Percentiles rank a stretch among this genome's conserved stretches.
phyloP scores from a whole-genome alignment of 2,329 filamentous ascomycete genomes.

The Thielaviopsis musarum region DNA sequence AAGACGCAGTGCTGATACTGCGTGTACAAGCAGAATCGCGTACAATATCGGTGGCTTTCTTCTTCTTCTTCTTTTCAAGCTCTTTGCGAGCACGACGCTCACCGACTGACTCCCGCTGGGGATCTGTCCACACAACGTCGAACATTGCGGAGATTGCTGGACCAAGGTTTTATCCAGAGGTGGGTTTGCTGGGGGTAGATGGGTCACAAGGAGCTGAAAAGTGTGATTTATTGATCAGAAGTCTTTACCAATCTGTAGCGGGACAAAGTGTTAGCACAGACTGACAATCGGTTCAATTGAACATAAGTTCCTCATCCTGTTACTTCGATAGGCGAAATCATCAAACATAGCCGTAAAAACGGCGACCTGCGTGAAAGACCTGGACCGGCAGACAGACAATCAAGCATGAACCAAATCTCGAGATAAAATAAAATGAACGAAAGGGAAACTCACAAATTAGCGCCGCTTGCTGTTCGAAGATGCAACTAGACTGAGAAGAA shows the following conservation, averaged over 20 bases:
- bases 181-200: background rate
- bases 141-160: constrained; percentile 27
- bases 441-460: no score
- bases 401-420: background rate
- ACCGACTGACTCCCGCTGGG: constrained; percentile 33
- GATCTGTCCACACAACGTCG: constrained; percentile 42
- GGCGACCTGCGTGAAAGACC: background rate
- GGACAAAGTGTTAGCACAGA: background rate
- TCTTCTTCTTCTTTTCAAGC: constrained; percentile 19
- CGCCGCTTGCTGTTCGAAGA: no score
- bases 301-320: background rate
- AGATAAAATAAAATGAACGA: background rate
- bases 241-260: background rate
- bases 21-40: constrained; percentile 25
- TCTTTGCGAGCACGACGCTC: constrained; percentile 35
- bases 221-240: background rate
- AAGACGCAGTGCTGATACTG: constrained; percentile 24
- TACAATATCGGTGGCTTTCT: constrained; percentile 16
- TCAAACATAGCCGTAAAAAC: background rate
- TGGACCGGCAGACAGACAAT: no score
- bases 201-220: no score
- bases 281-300: background rate
- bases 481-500: no score
- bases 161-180: no score
- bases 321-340: background rate